Conservation (phyloP, 495 filamentous ascomycete genomes). For the Pyrenula massariospora region DNA sequence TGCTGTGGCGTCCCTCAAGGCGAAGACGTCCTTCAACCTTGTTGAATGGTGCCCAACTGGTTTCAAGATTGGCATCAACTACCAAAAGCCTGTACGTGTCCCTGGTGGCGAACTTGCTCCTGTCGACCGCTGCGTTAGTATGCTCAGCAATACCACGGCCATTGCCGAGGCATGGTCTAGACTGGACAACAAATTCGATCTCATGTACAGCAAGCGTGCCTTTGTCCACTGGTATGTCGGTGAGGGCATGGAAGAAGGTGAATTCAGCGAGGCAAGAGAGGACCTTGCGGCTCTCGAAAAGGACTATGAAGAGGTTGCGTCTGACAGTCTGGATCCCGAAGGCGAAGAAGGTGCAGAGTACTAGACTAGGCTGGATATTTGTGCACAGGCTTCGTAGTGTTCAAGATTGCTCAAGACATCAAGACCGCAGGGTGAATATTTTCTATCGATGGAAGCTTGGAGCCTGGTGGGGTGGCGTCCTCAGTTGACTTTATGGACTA, state of each 20-base stretch:
- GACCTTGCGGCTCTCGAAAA: conserved; percentile 81
- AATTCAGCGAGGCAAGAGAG: conserved; percentile 85
- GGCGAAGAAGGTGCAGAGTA: conserved; percentile 59
- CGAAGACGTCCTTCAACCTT: conserved; percentile 79
- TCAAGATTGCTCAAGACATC: not conserved
- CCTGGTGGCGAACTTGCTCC: conserved; percentile 66
- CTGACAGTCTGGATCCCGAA: conserved; percentile 53
- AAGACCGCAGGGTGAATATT: too few species aligned
- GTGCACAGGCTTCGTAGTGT: not conserved
- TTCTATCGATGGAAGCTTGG: not conserved
- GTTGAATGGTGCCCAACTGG: conserved; percentile 96
- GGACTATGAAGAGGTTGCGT: conserved; percentile 87
- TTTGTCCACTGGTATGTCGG: conserved; percentile 96
- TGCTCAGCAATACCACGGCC: conserved; percentile 87
- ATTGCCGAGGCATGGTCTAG: conserved; percentile 86
- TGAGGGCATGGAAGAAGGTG: conserved; percentile 93
- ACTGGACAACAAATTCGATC: conserved; percentile 87
- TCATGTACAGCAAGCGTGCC: conserved; percentile 93
- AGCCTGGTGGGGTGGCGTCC: not conserved
- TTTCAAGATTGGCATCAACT: conserved; percentile 92
- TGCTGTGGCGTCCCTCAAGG: conserved; percentile 72
- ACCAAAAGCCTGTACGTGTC: conserved; percentile 75
- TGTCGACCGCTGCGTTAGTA: conserved; percentile 78
- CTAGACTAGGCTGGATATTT: conserved; percentile 22
- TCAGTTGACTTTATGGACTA: not conserved